A percentile compares a stretch with the other conserved stretches of the same genome.
phyloP scores from a whole-genome alignment of 1,284 basidiomycete species.

The Chondrostereum purpureum region DNA sequence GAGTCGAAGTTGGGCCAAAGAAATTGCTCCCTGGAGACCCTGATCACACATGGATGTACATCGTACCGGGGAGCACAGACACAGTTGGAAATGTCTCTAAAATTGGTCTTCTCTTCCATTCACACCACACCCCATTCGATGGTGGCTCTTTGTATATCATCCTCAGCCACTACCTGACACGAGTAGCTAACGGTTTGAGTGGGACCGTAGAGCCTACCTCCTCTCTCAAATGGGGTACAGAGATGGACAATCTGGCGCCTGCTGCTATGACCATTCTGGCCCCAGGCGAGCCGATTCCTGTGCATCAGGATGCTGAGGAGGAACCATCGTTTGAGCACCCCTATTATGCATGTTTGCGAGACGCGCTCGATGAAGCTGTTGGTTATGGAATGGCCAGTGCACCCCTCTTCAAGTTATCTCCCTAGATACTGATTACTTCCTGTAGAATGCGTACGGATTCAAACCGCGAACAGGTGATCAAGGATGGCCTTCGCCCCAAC shows the following conservation, averaged over 20 bases:
- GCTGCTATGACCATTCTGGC: not conserved
- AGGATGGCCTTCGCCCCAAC: too few species aligned
- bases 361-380: too few species aligned
- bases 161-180: too few species aligned
- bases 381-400: too few species aligned
- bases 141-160: too few species aligned
- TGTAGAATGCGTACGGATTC: too few species aligned
- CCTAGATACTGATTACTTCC: too few species aligned
- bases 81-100: not conserved
- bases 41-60: not conserved
- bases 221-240: not conserved
- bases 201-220: too few species aligned
- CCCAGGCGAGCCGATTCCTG: not conserved
- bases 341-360: too few species aligned
- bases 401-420: too few species aligned
- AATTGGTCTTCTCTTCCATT: not conserved
- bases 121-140: not conserved
- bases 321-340: not conserved
- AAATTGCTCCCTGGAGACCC: conserved; percentile 7
- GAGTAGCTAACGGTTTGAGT: too few species aligned
- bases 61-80: not conserved
- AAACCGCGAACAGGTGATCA: too few species aligned
- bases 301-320: not conserved
- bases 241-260: not conserved
- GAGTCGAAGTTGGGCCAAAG: conserved; percentile 4